Evolutionary conservation across 2,329 filamentous ascomycete genomes (phyloP).

Genomic region (Aspergillus japonicus): DNA sequence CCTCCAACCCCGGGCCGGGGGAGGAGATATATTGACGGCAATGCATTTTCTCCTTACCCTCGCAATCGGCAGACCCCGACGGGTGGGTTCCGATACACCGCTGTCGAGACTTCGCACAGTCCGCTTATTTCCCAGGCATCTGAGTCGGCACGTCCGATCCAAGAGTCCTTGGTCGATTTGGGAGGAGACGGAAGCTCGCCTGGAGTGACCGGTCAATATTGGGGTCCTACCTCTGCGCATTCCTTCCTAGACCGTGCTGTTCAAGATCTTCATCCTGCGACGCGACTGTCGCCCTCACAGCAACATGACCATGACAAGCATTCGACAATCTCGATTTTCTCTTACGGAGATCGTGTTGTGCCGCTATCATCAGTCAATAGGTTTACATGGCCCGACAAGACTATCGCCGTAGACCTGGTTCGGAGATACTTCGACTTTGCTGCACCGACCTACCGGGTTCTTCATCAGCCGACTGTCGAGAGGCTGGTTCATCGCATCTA

Average conservation of each 20-base stretch:
- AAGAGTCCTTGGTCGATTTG: background rate
- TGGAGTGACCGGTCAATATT: conserved; percentile 22
- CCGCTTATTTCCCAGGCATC: background rate
- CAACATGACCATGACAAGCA: no score
- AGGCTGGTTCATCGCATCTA: conserved; percentile 15
- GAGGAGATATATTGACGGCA: no score
- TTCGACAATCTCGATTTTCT: conserved; percentile 18
- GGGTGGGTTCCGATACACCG: background rate
- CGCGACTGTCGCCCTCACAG: no score
- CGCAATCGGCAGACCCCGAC: background rate
- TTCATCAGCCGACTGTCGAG: conserved; percentile 24
- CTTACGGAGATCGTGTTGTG: conserved; percentile 20
- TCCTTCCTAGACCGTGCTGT: conserved; percentile 24
- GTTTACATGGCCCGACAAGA: conserved; percentile 20
- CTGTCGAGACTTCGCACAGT: background rate
- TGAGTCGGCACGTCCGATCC: background rate
- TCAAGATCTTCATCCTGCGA: conserved; percentile 15
- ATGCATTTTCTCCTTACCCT: background rate
- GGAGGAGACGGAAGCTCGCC: conserved; percentile 3
- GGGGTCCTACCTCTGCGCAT: conserved; percentile 26
- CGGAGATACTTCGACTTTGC: conserved; percentile 28
- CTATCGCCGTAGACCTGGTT: conserved; percentile 13
- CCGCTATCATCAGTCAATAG: conserved; percentile 11
- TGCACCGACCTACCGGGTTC: conserved; percentile 23
- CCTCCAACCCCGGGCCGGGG: background rate